These are phyloP conservation scores for Penicillium sp. DNA, from an alignment of 2,329 filamentous ascomycete species.

Conservation along the genomic window DNA sequence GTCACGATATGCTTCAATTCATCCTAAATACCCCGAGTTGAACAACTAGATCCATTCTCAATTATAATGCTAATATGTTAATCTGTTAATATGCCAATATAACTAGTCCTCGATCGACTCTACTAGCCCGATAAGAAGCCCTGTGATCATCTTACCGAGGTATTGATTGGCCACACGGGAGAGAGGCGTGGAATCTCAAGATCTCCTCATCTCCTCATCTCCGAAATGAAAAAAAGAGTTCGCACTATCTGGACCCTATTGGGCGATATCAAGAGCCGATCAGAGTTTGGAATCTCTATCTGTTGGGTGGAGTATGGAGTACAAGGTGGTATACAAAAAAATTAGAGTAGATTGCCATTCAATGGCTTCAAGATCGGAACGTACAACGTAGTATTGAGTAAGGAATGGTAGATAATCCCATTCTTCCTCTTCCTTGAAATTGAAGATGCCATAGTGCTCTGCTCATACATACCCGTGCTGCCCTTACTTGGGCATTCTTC, in stretches of 20 bases:
- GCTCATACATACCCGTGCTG: constrained; percentile 15
- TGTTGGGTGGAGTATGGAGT: neutral
- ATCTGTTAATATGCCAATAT: neutral
- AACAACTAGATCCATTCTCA: neutral
- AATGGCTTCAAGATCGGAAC: constrained; percentile 3
- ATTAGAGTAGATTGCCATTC: neutral
- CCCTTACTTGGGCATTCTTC: constrained; percentile 27
- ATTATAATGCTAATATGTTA: neutral
- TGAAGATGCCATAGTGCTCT: neutral
- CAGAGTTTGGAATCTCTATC: neutral
- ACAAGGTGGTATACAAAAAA: neutral
- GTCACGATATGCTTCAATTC: neutral
- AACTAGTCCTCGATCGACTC: neutral
- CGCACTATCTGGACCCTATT: neutral
- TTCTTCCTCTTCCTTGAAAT: neutral
- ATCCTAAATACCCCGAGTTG: neutral
- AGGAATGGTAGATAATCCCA: constrained; percentile 22
- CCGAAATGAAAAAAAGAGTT: neutral
- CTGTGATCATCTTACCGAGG: constrained; percentile 2
- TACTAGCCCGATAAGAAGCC: neutral
- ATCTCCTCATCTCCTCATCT: constrained; percentile 13
- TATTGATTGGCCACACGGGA: constrained; percentile 17
- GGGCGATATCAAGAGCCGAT: neutral
- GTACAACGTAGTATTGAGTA: constrained; percentile 18
- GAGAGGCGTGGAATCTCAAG: neutral